Conservation (phyloP, 768 basidiomycete species). For the Chalciporus chontae region DNA sequence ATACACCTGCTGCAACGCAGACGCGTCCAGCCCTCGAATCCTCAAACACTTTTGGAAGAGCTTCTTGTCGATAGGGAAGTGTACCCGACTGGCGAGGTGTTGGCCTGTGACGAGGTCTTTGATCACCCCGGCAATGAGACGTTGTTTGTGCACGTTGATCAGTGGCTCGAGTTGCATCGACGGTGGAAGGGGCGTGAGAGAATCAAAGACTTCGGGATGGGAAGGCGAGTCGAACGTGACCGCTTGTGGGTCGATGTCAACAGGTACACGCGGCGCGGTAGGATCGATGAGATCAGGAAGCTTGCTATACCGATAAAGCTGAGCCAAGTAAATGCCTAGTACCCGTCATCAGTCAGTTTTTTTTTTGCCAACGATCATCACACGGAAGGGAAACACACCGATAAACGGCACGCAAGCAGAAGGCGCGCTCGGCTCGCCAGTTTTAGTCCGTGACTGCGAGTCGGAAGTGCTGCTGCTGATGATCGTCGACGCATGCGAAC, state of each 20-base stretch:
- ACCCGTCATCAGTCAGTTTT: constrained; percentile 1
- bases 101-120: constrained; percentile 79
- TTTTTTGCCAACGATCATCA: neutral
- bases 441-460: constrained; percentile 35
- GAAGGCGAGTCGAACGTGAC: constrained; percentile 65
- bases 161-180: constrained; percentile 82
- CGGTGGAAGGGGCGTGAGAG: constrained; percentile 65
- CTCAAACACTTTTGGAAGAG: constrained; percentile 73
- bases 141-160: constrained; percentile 88
- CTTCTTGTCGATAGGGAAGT: constrained; percentile 69
- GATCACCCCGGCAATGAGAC: constrained; percentile 75
- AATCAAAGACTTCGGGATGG: constrained; percentile 76
- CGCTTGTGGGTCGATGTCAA: constrained; percentile 60
- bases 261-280: constrained; percentile 66
- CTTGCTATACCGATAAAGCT: constrained; percentile 58
- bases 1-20: constrained; percentile 49
- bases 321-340: constrained; percentile 73
- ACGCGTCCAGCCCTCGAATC: constrained; percentile 59
- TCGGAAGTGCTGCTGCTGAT: constrained; percentile 45
- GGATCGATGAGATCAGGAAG: constrained; percentile 84
- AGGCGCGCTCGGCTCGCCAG: constrained; percentile 42
- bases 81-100: constrained; percentile 71
- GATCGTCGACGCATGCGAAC: constrained; percentile 52
- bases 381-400: constrained; percentile 41
- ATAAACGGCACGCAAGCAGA: constrained; percentile 80